These are phyloP conservation scores for Exophiala sideris DNA, from an alignment of 2,329 filamentous ascomycete species.

Conservation along the genomic window DNA sequence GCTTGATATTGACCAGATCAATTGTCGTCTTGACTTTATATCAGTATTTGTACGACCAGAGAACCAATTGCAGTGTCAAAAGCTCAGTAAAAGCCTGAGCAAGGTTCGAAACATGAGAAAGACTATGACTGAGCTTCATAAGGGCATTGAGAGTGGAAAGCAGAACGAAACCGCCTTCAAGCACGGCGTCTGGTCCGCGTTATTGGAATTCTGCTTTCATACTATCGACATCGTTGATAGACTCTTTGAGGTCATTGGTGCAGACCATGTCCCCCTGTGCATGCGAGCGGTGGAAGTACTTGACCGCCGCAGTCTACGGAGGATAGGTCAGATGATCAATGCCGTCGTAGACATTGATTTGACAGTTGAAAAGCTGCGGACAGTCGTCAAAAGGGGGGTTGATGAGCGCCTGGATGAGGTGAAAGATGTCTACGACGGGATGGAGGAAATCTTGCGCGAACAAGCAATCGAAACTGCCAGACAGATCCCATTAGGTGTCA, in stretches of 20 bases:
- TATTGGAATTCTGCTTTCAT: constrained; percentile 69
- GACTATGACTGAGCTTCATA: constrained; percentile 67
- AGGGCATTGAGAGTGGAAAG: constrained; percentile 63
- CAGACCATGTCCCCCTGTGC: constrained; percentile 33
- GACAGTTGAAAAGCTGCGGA: constrained; percentile 61
- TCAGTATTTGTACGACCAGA: constrained; percentile 63
- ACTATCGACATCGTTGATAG: constrained; percentile 66
- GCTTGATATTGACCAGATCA: constrained; percentile 64
- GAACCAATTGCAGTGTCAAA: constrained; percentile 57
- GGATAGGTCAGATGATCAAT: constrained; percentile 67
- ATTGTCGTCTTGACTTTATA: constrained; percentile 68
- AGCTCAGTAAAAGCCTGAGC: constrained; percentile 60
- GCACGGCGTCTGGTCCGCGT: constrained; percentile 68
- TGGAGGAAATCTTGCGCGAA: constrained; percentile 68
- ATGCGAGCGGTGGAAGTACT: constrained; percentile 58
- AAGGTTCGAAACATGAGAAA: constrained; percentile 73
- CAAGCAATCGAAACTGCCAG: constrained; percentile 63
- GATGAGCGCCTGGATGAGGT: constrained; percentile 72
- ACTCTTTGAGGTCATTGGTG: constrained; percentile 56
- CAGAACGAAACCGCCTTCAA: constrained; percentile 56
- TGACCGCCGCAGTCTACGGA: constrained; percentile 56
- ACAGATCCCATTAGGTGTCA: constrained; percentile 57
- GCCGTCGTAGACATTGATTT: constrained; percentile 50
- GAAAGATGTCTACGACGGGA: constrained; percentile 72
- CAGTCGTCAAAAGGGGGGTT: constrained; percentile 68